These are phyloP conservation scores for Aureobasidium sp. DNA, from an alignment of 2,329 filamentous ascomycete genomes.

Conservation along the genomic window DNA sequence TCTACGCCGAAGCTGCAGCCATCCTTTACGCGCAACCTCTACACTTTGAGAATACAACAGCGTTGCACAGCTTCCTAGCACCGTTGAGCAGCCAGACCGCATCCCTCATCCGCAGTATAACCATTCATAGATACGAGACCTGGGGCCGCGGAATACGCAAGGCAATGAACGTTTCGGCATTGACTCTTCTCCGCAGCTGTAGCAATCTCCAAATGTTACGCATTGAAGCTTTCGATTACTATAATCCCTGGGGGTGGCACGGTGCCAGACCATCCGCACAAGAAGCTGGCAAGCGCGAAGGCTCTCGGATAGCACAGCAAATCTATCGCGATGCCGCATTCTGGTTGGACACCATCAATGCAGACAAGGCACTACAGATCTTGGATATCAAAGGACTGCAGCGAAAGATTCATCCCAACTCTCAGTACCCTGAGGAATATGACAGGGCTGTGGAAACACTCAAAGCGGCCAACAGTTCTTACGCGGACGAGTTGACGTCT, in stretches of 20 bases:
- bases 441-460: background rate
- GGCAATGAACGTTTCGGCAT: slow-evolving; percentile 1
- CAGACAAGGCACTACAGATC: background rate
- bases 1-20: background rate
- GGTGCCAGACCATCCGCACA: background rate
- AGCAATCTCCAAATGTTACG: background rate
- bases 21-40: slow-evolving; percentile 7
- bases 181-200: slow-evolving; percentile 1
- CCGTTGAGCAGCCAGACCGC: background rate
- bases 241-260: too few relatives aligned
- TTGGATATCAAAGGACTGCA: background rate
- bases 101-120: background rate
- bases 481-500: background rate
- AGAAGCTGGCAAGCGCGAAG: background rate
- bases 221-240: background rate
- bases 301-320: background rate
- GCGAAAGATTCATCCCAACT: too few relatives aligned
- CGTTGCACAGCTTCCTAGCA: background rate
- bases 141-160: background rate
- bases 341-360: background rate
- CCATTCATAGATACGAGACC: background rate
- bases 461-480: background rate
- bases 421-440: too few relatives aligned
- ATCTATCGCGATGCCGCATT: background rate
- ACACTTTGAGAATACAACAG: background rate